A percentile compares a stretch with the other conserved stretches of the same genome.
These are phyloP conservation scores for Psilocybe subaeruginosa DNA, from an alignment of 768 basidiomycete species.

Conservation along the genomic window DNA sequence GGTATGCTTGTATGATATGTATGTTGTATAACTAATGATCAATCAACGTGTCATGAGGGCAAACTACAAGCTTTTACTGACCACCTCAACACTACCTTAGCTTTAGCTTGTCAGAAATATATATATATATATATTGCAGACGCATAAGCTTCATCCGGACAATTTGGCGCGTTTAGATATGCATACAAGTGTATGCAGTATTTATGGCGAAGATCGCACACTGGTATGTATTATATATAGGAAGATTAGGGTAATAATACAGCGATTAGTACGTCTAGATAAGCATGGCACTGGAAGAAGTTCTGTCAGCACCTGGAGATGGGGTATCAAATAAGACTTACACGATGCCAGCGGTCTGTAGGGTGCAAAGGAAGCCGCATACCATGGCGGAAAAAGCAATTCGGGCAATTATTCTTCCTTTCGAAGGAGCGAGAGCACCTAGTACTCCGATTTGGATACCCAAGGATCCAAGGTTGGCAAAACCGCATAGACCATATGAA, in stretches of 20 bases:
- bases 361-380: constrained; percentile 33
- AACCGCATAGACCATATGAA: constrained; percentile 90
- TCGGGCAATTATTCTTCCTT: constrained; percentile 68
- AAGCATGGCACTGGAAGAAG: constrained; percentile 19
- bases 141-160: constrained; percentile 44
- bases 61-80: no score
- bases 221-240: neutral
- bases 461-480: constrained; percentile 83
- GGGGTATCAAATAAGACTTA: constrained; percentile 31
- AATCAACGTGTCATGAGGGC: constrained; percentile 25
- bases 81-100: no score
- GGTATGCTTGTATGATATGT: constrained; percentile 25
- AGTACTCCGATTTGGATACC: constrained; percentile 74
- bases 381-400: constrained; percentile 36
- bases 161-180: no score
- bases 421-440: constrained; percentile 48
- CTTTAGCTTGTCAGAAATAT: no score
- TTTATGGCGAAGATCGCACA: neutral
- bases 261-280: constrained; percentile 6
- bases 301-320: neutral
- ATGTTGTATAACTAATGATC: neutral
- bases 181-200: neutral
- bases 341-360: constrained; percentile 38
- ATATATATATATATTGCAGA: neutral
- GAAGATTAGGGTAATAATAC: neutral